Evolutionary conservation across 345 rosid genomes (phyloP), one percentile per base, ranked within the genome.

Genomic region (Gynandropsis gynandra): DNA sequence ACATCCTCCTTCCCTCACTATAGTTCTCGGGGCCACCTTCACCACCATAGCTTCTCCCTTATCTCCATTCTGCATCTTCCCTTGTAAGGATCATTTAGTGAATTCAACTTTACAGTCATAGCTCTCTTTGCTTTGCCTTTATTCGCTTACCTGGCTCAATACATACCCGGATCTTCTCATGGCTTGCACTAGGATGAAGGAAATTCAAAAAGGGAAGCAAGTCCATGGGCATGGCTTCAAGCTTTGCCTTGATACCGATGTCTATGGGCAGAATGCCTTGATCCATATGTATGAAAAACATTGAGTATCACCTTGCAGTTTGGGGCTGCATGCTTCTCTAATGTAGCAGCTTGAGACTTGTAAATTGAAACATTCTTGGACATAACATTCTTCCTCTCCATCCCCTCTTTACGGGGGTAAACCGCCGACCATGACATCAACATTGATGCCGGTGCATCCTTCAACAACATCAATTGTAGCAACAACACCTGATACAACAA

Each of bases 361-460:
- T 92, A 87, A 29, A 92, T 92, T 17, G 98, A 92, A 39, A 92
- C 96, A 40, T 92, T 92, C 75, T 82, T 92, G 0, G 95, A 63
- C 96, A 92, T 92, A 17, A 92, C 98, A 70, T 92, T 95, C 68
- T 92, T 92, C 67, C 96, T 84, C 52, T 87, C 98, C 98, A 90
- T 90, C 15, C 98, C 98, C 52, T 90, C 96, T 58, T 87, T 90
- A 61, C 96, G 82, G 2, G 96, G 98, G 80, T 68, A 92, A 92
- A 18, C 98, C 96, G 34, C 98, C 96, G 41, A 92, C 96, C 98
- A 92, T 92, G 54, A 92, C 82, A 0, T 89, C 96, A 52, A 92
- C 34, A 34, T 55, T 77, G 18, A 92, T 93, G 24, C 89, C 89
- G 11, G 89, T 84, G 82, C 98, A 92, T 1, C 87, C 98, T 59